phyloP scores from a whole-genome alignment of 148 eudicot genomes.

The Oxyria digyna region DNA sequence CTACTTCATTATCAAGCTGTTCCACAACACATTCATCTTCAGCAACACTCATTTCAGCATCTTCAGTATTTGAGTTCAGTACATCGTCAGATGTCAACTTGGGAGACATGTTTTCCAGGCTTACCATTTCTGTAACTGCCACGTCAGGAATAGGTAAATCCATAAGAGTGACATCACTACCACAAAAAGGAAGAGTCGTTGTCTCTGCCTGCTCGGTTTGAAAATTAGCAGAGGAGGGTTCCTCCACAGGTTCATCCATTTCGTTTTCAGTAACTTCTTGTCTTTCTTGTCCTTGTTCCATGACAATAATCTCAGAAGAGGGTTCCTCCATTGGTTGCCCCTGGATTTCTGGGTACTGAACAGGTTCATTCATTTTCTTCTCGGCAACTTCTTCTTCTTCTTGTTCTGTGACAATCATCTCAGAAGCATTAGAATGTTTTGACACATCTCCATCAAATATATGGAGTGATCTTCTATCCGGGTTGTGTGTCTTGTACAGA shows the following conservation, averaged over 20 bases:
- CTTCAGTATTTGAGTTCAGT: constrained; percentile 7
- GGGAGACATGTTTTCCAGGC: neutral
- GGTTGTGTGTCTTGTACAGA: constrained; percentile 29
- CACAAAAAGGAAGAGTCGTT: neutral
- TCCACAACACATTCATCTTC: constrained; percentile 19
- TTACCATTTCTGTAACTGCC: neutral
- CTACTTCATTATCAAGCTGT: constrained; percentile 30
- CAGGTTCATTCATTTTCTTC: neutral
- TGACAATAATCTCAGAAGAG: neutral
- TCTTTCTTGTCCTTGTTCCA: neutral
- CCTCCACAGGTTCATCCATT: constrained; percentile 7
- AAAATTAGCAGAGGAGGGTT: neutral
- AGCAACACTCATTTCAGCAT: constrained; percentile 11
- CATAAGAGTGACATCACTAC: neutral
- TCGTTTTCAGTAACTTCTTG: neutral
- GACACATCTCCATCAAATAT: constrained; percentile 6
- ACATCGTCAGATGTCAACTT: neutral
- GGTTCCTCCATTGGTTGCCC: constrained; percentile 10
- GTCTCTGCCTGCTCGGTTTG: neutral
- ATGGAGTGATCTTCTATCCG: constrained; percentile 6
- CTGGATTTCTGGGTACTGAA: constrained; percentile 5
- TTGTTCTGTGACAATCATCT: constrained; percentile 1
- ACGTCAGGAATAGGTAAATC: neutral
- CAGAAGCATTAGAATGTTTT: constrained; percentile 4
- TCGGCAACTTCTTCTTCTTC: neutral